A percentile compares a stretch with the other conserved stretches of the same genome.
Conservation (phyloP, 768 basidiomycete species). For the Hygrophorus russula region DNA sequence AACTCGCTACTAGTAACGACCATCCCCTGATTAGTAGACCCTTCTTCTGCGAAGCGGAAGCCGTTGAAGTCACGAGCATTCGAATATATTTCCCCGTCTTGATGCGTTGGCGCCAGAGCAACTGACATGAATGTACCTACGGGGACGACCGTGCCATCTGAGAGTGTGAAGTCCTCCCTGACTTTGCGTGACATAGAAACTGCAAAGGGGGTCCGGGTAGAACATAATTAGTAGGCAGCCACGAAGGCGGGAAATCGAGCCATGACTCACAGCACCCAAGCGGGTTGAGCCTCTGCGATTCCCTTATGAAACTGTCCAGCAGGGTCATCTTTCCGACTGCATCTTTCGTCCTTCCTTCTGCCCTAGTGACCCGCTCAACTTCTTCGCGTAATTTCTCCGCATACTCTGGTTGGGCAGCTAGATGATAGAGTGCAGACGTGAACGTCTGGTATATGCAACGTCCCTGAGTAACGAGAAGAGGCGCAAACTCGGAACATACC, state of each 20-base stretch:
- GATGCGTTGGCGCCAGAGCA: conserved; percentile 13
- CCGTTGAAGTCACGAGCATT: conserved; percentile 23
- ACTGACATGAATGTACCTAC: conserved; percentile 18
- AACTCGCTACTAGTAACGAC: conserved; percentile 20
- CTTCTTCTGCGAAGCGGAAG: conserved; percentile 29
- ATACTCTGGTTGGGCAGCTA: conserved; percentile 14
- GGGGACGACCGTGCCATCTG: conserved; percentile 26
- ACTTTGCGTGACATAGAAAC: conserved; percentile 21
- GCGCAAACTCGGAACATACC: conserved; percentile 11
- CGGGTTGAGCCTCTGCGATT: conserved; percentile 16
- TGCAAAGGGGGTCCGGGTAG: conserved; percentile 1
- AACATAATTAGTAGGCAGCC: background rate
- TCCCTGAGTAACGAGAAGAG: too few relatives aligned
- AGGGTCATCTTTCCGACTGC: conserved; percentile 19
- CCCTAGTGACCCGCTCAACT: conserved; percentile 11
- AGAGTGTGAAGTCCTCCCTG: conserved; percentile 21
- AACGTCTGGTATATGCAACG: too few relatives aligned
- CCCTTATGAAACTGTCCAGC: conserved; percentile 26
- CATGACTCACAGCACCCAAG: conserved; percentile 9
- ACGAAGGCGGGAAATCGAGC: background rate
- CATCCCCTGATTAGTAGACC: conserved; percentile 20
- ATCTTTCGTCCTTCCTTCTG: conserved; percentile 21
- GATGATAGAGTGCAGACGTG: conserved; percentile 10
- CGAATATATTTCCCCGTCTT: conserved; percentile 15
- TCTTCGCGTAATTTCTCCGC: conserved; percentile 14